phyloP scores from a whole-genome alignment of 129 eudicot species.

The Artemisia argyi region DNA sequence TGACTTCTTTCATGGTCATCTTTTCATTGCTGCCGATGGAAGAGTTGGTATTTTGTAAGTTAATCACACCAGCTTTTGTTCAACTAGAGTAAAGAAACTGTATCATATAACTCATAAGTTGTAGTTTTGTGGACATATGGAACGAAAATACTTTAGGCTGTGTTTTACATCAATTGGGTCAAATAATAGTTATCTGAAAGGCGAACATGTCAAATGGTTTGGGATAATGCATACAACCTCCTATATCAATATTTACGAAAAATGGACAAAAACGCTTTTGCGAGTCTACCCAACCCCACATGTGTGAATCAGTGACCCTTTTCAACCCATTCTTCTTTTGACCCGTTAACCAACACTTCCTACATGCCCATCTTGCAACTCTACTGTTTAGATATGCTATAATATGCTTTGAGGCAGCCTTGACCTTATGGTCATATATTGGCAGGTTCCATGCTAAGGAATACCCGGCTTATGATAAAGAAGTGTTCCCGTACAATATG shows the following conservation, averaged over 20 bases:
- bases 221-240: too few relatives aligned
- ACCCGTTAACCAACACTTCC: not conserved
- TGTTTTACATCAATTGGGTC: not conserved
- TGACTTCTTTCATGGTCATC: conserved; percentile 97
- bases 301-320: too few relatives aligned
- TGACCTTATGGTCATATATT: conserved; percentile 17
- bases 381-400: conserved; percentile 5
- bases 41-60: conserved; percentile 99
- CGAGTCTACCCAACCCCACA: too few relatives aligned
- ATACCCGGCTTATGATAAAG: conserved; percentile 83
- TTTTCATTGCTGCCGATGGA: conserved; percentile 81
- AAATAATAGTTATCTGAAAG: too few relatives aligned
- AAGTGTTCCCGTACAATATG: conserved; percentile 77
- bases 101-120: too few relatives aligned
- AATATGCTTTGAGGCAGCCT: conserved; percentile 10
- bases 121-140: conserved; percentile 5
- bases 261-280: too few relatives aligned
- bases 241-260: too few relatives aligned
- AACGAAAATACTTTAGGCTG: conserved; percentile 1
- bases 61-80: conserved; percentile 11
- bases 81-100: conserved; percentile 4
- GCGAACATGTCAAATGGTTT: too few relatives aligned
- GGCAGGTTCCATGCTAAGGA: conserved; percentile 98
- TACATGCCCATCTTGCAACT: not conserved
- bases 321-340: not conserved